A percentile compares a stretch with the other conserved stretches of the same genome.
These are phyloP conservation scores for Neurospora discreta DNA, from an alignment of 495 filamentous ascomycete genomes.

Conservation along the genomic window DNA sequence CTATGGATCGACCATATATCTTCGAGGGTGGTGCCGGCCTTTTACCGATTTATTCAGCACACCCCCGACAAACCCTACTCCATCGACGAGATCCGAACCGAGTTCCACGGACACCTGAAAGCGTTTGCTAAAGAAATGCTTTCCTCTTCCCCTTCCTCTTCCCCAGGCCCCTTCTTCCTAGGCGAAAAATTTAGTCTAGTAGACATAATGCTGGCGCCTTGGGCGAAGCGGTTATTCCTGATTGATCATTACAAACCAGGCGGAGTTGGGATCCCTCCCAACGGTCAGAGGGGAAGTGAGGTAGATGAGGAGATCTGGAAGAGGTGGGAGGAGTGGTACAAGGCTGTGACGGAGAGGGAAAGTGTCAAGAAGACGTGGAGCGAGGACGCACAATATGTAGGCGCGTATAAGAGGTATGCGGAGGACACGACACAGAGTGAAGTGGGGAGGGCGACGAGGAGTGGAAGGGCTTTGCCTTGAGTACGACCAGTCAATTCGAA, in stretches of 20 bases:
- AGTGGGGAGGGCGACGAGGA: slow-evolving; percentile 54
- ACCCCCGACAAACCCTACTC: slow-evolving; percentile 38
- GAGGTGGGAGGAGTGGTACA: slow-evolving; percentile 50
- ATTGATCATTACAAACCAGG: slow-evolving; percentile 60
- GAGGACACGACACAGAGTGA: slow-evolving; percentile 62
- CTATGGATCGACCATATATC: slow-evolving; percentile 63
- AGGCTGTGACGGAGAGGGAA: slow-evolving; percentile 40
- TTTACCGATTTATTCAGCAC: slow-evolving; percentile 55
- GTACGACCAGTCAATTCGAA: neutral
- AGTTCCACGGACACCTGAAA: slow-evolving; percentile 41
- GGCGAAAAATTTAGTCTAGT: slow-evolving; percentile 44
- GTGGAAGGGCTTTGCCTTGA: slow-evolving; percentile 49
- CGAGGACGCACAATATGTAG: slow-evolving; percentile 47
- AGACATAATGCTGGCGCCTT: slow-evolving; percentile 55
- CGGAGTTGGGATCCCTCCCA: slow-evolving; percentile 43
- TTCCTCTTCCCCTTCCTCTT: neutral
- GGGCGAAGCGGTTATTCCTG: slow-evolving; percentile 55
- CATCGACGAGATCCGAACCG: slow-evolving; percentile 31
- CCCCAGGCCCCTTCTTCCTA: slow-evolving; percentile 52
- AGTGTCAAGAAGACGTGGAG: slow-evolving; percentile 54
- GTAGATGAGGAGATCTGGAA: slow-evolving; percentile 42
- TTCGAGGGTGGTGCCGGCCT: slow-evolving; percentile 50
- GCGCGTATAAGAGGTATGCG: slow-evolving; percentile 59
- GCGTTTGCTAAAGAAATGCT: slow-evolving; percentile 47
- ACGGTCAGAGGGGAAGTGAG: slow-evolving; percentile 9